phyloP scores from a whole-genome alignment of 2,329 filamentous ascomycete species.

The Chrysoporthe austroafricana region DNA sequence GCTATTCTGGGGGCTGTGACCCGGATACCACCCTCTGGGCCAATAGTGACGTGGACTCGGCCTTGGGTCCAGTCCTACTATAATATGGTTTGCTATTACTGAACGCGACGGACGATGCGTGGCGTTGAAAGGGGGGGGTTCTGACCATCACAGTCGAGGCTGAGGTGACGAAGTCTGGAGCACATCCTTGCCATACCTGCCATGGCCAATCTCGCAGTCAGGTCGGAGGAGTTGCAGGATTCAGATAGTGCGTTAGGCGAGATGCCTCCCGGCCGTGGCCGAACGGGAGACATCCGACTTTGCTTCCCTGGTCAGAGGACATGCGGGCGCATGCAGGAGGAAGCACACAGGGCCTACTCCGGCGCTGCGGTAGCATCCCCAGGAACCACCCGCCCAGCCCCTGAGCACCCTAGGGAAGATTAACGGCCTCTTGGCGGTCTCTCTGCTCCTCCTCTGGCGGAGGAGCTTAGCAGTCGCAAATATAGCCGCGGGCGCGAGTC shows the following conservation, averaged over 20 bases:
- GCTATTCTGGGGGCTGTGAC: not conserved
- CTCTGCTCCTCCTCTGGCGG: not conserved
- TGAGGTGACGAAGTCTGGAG: not conserved
- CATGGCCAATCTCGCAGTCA: not conserved
- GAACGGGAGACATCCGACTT: not conserved
- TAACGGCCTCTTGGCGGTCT: not conserved
- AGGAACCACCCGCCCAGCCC: not conserved
- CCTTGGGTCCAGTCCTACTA: not conserved
- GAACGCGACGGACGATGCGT: not conserved
- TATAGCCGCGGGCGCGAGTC: not conserved
- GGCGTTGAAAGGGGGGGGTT: not conserved
- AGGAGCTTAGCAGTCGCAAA: not conserved
- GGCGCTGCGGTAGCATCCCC: no score
- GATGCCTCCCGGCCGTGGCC: not conserved
- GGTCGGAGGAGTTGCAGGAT: not conserved
- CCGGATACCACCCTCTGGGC: not conserved
- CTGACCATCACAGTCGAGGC: not conserved
- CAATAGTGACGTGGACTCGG: not conserved
- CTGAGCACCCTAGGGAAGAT: not conserved
- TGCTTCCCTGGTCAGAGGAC: not conserved
- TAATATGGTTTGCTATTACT: not conserved
- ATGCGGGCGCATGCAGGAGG: not conserved
- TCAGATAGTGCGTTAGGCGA: not conserved
- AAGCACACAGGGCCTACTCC: no score
- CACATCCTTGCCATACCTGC: not conserved